Base-by-base conservation (phyloP, 108 stramenopile genomes). In the Mediolabrus comicus region DNA sequence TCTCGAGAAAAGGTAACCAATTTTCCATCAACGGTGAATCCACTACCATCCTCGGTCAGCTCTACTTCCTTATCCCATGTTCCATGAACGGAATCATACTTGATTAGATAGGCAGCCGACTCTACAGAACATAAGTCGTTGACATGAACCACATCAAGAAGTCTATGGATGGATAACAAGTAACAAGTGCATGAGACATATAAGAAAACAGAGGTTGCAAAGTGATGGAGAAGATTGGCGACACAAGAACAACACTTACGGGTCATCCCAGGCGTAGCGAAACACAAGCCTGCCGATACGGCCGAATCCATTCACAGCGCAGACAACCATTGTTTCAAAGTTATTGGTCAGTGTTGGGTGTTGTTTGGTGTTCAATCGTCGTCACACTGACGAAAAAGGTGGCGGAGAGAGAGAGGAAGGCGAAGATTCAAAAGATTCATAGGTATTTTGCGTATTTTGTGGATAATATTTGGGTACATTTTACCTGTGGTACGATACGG, bases 11-110 rank as follows among this genome's bases (percentile, higher is more conserved):
- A 93, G 28, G 93, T 86, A 9, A 97, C 87, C 24, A 80, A 54
- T 52, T 88, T 93, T 32, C 90, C 93, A 67, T 96, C 93, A 38
- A 97, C 94, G 59, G 87, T 87, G 79, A 97, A 91, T 26, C 77
- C 79, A 10, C 65, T 80, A 34, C 81, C 76, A 67, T 87, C 91
- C 8, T 82, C 87, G 17, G 67, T 75, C 4, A 57, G 30, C 46
- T 84, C 87, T n/a, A 95, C 89, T 53, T 75, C 63, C 63, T 95
- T 91, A 53, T 85, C 74, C 92, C 92, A 98, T 0, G 91, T 95
- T n/a, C 97, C 97, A 62, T 98, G 97, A 22, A 96, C 94, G 29
- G 94, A 92, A 67, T 98, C 97, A 67, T 94, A 98, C 81, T 98
- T 74, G 80, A 95, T 62, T 59, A 98, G 79, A 73, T 98, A 98